Evolutionary conservation across 345 rosid species (phyloP).

Genomic region (Sisymbrium altissimum): DNA sequence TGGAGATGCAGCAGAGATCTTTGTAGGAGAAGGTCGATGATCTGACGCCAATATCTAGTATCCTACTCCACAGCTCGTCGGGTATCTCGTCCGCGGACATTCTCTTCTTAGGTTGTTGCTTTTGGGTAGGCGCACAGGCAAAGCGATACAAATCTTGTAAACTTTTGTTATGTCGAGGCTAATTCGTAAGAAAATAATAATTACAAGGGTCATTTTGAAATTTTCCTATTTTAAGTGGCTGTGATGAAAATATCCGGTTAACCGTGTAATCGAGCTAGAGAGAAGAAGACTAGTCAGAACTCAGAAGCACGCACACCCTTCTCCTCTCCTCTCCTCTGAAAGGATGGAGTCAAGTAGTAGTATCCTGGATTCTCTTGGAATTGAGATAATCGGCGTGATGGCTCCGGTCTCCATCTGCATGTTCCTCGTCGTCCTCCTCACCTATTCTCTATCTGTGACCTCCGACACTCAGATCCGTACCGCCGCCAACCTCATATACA

Average conservation of each 20-base stretch:
- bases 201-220: neutral
- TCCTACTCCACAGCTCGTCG: constrained; percentile 76
- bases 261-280: neutral
- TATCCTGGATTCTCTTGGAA: constrained; percentile 67
- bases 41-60: constrained; percentile 53
- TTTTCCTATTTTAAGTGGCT: neutral
- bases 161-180: neutral
- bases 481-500: constrained; percentile 91
- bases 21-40: constrained; percentile 44
- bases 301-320: neutral
- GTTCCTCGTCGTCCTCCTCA: constrained; percentile 88
- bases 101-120: neutral
- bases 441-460: constrained; percentile 74
- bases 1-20: constrained; percentile 81
- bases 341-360: constrained; percentile 68
- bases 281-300: constrained; percentile 5
- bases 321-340: too few relatives aligned
- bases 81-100: constrained; percentile 49
- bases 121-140: neutral
- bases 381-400: constrained; percentile 94
- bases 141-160: neutral
- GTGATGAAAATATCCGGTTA: constrained; percentile 3
- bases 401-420: constrained; percentile 94
- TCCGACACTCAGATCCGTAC: constrained; percentile 68
- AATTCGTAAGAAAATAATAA: neutral